These are phyloP conservation scores for Entamoeba histolytica DNA, from an alignment of 208 protist genomes.

Conservation along the genomic window DNA sequence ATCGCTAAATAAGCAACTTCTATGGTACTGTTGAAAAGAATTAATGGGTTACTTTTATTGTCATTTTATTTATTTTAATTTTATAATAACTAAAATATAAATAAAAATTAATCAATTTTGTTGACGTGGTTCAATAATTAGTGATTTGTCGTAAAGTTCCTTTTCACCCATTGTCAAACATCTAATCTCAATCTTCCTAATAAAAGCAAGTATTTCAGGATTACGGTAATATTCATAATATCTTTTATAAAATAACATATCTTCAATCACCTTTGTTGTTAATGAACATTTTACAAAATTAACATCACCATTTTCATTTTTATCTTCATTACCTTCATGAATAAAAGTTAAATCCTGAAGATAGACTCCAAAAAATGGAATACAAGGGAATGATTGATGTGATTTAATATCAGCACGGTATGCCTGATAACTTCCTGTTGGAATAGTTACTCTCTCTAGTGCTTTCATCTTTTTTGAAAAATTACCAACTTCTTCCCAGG, in stretches of 20 bases:
- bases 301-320: neutral
- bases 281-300: neutral
- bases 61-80: too few species aligned
- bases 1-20: neutral
- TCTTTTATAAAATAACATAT: neutral
- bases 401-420: neutral
- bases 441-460: neutral
- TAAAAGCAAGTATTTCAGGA: neutral
- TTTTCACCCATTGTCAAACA: neutral
- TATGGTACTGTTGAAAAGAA: neutral
- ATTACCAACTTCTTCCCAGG: neutral
- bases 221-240: neutral
- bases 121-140: neutral
- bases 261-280: neutral
- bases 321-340: neutral
- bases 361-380: neutral
- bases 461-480: neutral
- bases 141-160: neutral
- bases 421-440: neutral
- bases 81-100: too few species aligned
- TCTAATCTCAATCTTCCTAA: neutral
- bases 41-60: too few species aligned
- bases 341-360: slow-evolving; percentile 4
- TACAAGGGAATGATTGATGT: neutral
- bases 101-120: neutral